Conservation (phyloP, 2,329 filamentous ascomycete species). For the Fusarium sp. region DNA sequence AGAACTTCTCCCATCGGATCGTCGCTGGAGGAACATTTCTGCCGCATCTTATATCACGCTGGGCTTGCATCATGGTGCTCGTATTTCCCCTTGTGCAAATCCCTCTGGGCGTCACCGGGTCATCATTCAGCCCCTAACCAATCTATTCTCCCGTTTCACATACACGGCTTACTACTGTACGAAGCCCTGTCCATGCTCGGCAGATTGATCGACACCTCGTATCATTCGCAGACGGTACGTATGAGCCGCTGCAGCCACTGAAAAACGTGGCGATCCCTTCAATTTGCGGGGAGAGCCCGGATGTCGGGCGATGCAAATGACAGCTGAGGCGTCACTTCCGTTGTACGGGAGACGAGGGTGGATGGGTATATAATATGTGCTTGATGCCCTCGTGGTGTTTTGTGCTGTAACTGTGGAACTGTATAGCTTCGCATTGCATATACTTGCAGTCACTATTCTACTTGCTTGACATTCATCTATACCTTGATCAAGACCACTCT, state of each 20-base stretch:
- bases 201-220: constrained; percentile 2
- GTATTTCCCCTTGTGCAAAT: neutral
- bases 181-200: neutral
- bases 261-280: constrained; percentile 1
- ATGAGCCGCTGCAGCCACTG: neutral
- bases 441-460: neutral
- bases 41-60: neutral
- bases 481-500: neutral
- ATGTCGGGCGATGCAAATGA: neutral
- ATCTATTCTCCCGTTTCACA: constrained; percentile 9
- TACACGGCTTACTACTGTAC: constrained; percentile 5
- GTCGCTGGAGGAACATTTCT: neutral
- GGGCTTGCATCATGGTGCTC: neutral
- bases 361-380: constrained; percentile 1
- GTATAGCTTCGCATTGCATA: neutral
- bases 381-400: neutral
- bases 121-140: constrained; percentile 18
- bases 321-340: neutral
- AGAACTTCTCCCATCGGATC: neutral
- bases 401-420: neutral
- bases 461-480: neutral
- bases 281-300: neutral
- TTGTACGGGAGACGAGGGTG: constrained; percentile 1
- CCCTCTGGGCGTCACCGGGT: neutral
- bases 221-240: neutral